Conservation (phyloP, 2,329 filamentous ascomycete genomes). For the Penicillium verrucosum region DNA sequence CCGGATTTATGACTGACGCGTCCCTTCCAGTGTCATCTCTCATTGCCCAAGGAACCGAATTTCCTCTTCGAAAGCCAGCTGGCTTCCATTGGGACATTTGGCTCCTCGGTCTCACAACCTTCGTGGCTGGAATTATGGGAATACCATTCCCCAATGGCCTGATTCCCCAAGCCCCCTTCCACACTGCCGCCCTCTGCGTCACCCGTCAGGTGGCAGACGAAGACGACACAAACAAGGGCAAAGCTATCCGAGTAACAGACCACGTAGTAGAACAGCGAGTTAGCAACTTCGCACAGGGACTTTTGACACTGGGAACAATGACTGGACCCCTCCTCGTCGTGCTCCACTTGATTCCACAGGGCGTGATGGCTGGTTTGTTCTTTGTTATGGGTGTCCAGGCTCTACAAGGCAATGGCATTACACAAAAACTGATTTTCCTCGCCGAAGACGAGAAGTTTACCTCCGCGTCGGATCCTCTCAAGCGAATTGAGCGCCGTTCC, state of each 20-base stretch:
- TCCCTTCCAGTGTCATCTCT: constrained; percentile 67
- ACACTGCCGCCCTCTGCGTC: constrained; percentile 74
- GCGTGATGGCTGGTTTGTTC: constrained; percentile 75
- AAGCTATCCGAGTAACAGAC: constrained; percentile 60
- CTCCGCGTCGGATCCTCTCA: constrained; percentile 55
- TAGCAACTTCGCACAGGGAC: constrained; percentile 73
- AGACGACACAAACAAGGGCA: constrained; percentile 59
- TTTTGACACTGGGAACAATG: constrained; percentile 77
- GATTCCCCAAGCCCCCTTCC: constrained; percentile 79
- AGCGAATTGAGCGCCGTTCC: constrained; percentile 56
- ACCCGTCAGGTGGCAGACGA: constrained; percentile 55
- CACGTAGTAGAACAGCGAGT: constrained; percentile 67
- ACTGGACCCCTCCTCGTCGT: constrained; percentile 69
- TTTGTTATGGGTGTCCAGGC: constrained; percentile 83
- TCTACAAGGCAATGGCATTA: constrained; percentile 73
- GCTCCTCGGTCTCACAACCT: constrained; percentile 73
- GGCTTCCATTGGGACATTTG: constrained; percentile 86
- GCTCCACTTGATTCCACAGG: constrained; percentile 73
- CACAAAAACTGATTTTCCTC: constrained; percentile 69
- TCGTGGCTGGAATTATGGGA: constrained; percentile 70
- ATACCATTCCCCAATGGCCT: constrained; percentile 79
- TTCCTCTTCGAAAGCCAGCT: constrained; percentile 73
- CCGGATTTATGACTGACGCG: not conserved
- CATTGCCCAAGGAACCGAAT: constrained; percentile 79
- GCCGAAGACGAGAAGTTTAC: constrained; percentile 63